These are phyloP conservation scores for Coffea eugenioides DNA, from an alignment of 257 asterid species.

Conservation along the genomic window DNA sequence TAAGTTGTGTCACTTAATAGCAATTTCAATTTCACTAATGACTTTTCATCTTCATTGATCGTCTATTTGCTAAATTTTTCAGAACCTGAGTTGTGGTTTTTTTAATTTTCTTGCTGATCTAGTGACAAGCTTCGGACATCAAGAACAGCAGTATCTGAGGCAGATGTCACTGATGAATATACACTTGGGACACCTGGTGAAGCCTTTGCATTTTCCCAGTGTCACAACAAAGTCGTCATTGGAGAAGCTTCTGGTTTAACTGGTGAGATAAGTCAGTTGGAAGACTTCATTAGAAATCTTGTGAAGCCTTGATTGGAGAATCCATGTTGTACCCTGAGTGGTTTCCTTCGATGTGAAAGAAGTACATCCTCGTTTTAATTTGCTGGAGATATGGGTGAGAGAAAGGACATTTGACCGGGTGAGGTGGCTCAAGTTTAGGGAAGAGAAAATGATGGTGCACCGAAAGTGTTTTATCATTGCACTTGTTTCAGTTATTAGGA, in stretches of 20 bases:
- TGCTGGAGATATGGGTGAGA: background rate
- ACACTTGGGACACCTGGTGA: conserved; percentile 74
- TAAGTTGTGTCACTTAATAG: background rate
- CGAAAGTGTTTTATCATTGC: background rate
- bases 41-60: background rate
- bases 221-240: conserved; percentile 60
- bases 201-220: conserved; percentile 72
- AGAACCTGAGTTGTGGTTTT: background rate
- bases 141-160: conserved; percentile 83
- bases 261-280: conserved; percentile 58
- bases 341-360: background rate
- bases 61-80: conserved; percentile 6
- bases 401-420: background rate
- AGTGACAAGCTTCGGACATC: conserved; percentile 91
- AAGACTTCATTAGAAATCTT: conserved; percentile 65
- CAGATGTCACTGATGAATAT: conserved; percentile 60
- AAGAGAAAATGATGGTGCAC: background rate
- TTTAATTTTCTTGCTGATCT: conserved; percentile 17
- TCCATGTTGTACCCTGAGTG: background rate
- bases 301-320: conserved; percentile 41
- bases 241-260: conserved; percentile 81
- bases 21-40: background rate
- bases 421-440: background rate
- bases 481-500: background rate
- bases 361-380: background rate